These are phyloP conservation scores for Penicillium paxilli DNA, from an alignment of 495 filamentous ascomycete species.

Conservation along the genomic window DNA sequence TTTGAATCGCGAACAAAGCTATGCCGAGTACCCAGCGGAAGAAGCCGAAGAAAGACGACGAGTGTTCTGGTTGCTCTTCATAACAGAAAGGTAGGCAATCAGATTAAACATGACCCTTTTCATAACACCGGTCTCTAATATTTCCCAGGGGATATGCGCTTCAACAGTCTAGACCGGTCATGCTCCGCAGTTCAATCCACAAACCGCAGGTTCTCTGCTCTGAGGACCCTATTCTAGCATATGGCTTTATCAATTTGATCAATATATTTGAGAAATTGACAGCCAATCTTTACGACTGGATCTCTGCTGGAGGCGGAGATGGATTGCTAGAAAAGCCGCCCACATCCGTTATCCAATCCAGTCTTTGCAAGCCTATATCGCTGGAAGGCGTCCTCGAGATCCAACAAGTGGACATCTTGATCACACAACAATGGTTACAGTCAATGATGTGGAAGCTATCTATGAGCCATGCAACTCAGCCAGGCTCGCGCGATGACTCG, in stretches of 20 bases:
- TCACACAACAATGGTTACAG: slow-evolving; percentile 64
- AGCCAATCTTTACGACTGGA: slow-evolving; percentile 43
- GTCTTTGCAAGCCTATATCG: slow-evolving; percentile 37
- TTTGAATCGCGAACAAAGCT: slow-evolving; percentile 57
- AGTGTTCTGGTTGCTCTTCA: slow-evolving; percentile 65
- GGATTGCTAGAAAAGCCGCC: slow-evolving; percentile 36
- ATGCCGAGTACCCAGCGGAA: slow-evolving; percentile 39
- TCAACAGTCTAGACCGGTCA: slow-evolving; percentile 56
- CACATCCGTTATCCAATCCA: slow-evolving; percentile 39
- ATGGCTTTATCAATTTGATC: slow-evolving; percentile 56
- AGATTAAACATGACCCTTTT: too few species aligned
- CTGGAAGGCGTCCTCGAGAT: slow-evolving; percentile 51
- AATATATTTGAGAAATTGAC: slow-evolving; percentile 51
- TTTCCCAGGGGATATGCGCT: slow-evolving; percentile 45
- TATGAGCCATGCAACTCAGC: slow-evolving; percentile 53
- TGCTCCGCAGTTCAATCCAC: slow-evolving; percentile 50
- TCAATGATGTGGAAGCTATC: slow-evolving; percentile 62
- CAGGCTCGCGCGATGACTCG: slow-evolving; percentile 40
- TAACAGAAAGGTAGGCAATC: slow-evolving; percentile 54
- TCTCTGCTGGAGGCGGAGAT: slow-evolving; percentile 41
- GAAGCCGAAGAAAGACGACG: slow-evolving; percentile 55
- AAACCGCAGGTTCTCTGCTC: slow-evolving; percentile 47
- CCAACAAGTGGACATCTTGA: slow-evolving; percentile 61
- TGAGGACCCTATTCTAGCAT: slow-evolving; percentile 46
- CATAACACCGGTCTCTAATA: too few species aligned